These are phyloP conservation scores for Arxiozyma heterogenica DNA, from an alignment of 1,139 yeast genomes.

Conservation along the genomic window DNA sequence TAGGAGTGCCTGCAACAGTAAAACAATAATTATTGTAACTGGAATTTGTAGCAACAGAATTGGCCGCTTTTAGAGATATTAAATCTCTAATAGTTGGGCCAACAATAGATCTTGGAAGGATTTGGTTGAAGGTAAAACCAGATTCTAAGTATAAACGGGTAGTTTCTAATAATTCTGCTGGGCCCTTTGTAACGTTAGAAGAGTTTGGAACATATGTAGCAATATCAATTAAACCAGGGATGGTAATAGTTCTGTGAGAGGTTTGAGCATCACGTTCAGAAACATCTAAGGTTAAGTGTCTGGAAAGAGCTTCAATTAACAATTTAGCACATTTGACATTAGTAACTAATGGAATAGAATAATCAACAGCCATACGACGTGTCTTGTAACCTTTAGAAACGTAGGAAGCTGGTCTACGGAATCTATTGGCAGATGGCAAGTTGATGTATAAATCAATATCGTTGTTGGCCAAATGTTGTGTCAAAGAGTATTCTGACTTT, in stretches of 20 bases:
- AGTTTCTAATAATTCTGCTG: constrained; percentile 50
- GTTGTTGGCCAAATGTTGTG: constrained; percentile 94
- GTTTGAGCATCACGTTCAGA: constrained; percentile 81
- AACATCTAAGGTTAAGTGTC: constrained; percentile 59
- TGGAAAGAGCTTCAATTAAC: constrained; percentile 83
- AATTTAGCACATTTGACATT: constrained; percentile 96
- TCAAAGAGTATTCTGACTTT: constrained; percentile 87
- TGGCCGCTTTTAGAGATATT: constrained; percentile 55
- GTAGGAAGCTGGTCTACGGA: constrained; percentile 97
- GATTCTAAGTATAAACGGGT: constrained; percentile 68
- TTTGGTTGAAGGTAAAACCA: constrained; percentile 82
- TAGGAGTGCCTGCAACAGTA: constrained; percentile 72
- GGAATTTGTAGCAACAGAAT: constrained; percentile 45
- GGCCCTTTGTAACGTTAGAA: constrained; percentile 38
- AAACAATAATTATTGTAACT: constrained; percentile 78
- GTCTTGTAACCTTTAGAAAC: constrained; percentile 96
- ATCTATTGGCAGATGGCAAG: constrained; percentile 92
- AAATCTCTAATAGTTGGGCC: constrained; percentile 60
- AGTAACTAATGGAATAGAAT: constrained; percentile 93
- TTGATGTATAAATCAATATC: constrained; percentile 93
- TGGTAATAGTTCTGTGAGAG: constrained; percentile 68
- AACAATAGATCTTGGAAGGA: constrained; percentile 61
- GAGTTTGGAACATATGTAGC: constrained; percentile 71
- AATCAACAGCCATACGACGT: constrained; percentile 99
- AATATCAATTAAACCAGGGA: constrained; percentile 84